phyloP scores from a whole-genome alignment of 352 stramenopile genomes.

The Bremia lactucae region DNA sequence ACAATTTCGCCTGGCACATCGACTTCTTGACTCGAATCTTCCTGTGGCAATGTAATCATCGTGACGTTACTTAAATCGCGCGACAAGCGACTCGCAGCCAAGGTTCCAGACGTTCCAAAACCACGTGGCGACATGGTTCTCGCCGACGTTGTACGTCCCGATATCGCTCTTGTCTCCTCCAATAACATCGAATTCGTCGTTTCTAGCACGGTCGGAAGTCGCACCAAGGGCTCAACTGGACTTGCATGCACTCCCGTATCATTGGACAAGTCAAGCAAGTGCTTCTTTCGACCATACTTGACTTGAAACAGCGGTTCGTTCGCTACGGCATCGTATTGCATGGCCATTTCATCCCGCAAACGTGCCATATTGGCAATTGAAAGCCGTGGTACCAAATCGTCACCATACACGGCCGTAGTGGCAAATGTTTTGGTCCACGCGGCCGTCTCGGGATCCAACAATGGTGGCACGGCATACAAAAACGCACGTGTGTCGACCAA shows the following conservation, averaged over 20 bases:
- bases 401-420: constrained; percentile 58
- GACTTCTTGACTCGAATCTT: constrained; percentile 44
- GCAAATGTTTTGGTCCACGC: constrained; percentile 52
- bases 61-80: constrained; percentile 24
- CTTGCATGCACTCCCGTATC: no score
- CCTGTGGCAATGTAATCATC: constrained; percentile 28
- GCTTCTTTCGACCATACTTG: constrained; percentile 21
- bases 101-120: constrained; percentile 13
- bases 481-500: constrained; percentile 49
- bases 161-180: constrained; percentile 2
- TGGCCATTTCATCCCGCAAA: constrained; percentile 58
- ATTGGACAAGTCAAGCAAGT: no score
- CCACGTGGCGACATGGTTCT: constrained; percentile 8
- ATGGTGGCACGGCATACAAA: constrained; percentile 49
- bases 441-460: constrained; percentile 53
- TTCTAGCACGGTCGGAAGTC: constrained; percentile 17
- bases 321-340: constrained; percentile 55
- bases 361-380: constrained; percentile 57
- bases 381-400: constrained; percentile 58
- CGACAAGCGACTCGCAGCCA: constrained; percentile 22
- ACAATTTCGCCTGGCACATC: constrained; percentile 63
- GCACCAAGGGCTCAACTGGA: constrained; percentile 2
- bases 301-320: constrained; percentile 49
- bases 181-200: constrained; percentile 8
- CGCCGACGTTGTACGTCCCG: constrained; percentile 9